Base-by-base conservation (phyloP, 208 protist genomes). In the Trypanosoma scelopori region DNA sequence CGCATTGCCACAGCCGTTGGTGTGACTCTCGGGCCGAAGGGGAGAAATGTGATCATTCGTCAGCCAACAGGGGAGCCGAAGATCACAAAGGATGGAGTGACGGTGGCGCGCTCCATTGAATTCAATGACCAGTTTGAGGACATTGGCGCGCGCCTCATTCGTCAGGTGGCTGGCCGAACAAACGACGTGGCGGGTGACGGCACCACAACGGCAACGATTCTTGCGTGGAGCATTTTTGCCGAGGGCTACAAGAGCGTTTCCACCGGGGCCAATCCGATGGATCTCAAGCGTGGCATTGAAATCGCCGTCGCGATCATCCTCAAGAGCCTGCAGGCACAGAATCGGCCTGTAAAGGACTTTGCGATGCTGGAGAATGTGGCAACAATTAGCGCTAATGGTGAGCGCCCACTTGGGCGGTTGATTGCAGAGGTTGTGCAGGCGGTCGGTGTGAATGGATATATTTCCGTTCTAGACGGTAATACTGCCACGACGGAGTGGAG, bases 81-180 rank as follows among this genome's bases (percentile, higher is more conserved):
- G 80, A 99, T 99, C 78, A 99, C 99, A 35, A 99, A 99, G 85
- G 99, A 99, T 74, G 99, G 99, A 85, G 99, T 99, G n/a, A 99
- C 98, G n/a, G 99, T 99, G 6, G 99, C 99, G 22, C 99, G 99
- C 71, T 87, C 91, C 47, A 98, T 99, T 76, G 98, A 99, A 63
- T 99, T 99, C 61, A 80, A 93, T 67, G 95, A 99, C 84, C 90
- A 93, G 65, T 98, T 95, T 61, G 87, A 99, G 74, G 99, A 99
- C 85, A 71, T 99, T 51, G 99, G 99, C 50, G 99, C 98, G 2
- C 91, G 97, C 65, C 76, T 99, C 55, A 97, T 99, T 64, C 88
- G 94, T 9, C 82, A 97, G 68, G 97, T 98, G 22, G 97, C 98
- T n/a, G 87, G 79, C 51, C 99, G 98, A 71, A 99, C 98, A 57